Percentiles rank a stretch among this genome's conserved stretches.
Evolutionary conservation across 257 asterid genomes (phyloP).

Genomic region (Hygrophila difformis): DNA sequence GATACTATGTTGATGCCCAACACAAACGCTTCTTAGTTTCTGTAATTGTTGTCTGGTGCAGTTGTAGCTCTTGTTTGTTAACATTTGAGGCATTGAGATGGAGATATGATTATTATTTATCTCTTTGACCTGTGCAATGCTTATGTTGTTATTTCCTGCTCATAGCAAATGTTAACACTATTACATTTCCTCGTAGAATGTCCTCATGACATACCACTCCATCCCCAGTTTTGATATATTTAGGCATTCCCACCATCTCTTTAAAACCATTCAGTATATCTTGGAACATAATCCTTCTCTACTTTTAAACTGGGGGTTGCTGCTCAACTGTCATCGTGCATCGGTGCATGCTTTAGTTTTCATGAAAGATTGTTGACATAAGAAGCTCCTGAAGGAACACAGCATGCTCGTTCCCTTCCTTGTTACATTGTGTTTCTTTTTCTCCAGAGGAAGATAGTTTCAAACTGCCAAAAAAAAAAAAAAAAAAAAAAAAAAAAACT

Average conservation of each 20-base stretch:
- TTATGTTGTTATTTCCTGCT: slow-evolving; percentile 1
- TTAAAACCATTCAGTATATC: slow-evolving; percentile 1
- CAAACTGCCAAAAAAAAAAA: slow-evolving; percentile 23
- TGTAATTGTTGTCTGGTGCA: background rate
- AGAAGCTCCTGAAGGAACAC: slow-evolving; percentile 43
- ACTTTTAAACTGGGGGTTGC: slow-evolving; percentile 10
- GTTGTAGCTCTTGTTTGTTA: no score
- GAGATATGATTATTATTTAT: background rate
- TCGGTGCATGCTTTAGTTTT: background rate
- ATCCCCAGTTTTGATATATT: slow-evolving; percentile 6
- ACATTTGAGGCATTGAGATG: no score
- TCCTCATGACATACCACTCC: background rate
- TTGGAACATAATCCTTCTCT: slow-evolving; percentile 11
- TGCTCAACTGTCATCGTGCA: background rate
- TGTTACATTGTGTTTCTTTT: slow-evolving; percentile 18
- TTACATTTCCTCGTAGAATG: slow-evolving; percentile 16
- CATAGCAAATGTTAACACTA: slow-evolving; percentile 11
- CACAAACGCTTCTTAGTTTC: no score
- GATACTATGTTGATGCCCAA: no score
- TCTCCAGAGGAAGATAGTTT: slow-evolving; percentile 19
- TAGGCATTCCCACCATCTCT: slow-evolving; percentile 5
- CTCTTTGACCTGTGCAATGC: slow-evolving; percentile 7
- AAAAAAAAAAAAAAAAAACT: no score
- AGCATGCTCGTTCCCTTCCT: slow-evolving; percentile 36
- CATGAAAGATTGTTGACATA: slow-evolving; percentile 29